Conservation (phyloP, 1,284 basidiomycete species). For the Puccinia novopanici region DNA sequence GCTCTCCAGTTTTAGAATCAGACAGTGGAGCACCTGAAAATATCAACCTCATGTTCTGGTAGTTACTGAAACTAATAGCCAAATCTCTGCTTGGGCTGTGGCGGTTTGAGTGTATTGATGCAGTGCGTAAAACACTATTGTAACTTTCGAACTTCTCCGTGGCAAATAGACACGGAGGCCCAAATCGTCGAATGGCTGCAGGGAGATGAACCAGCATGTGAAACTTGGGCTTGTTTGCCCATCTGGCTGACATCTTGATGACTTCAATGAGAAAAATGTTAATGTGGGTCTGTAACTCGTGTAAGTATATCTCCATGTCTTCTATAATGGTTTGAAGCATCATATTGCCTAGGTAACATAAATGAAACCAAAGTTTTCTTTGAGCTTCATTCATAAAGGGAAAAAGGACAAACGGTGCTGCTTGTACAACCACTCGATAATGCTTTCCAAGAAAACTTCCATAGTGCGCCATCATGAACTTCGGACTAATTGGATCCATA, state of each 20-base stretch:
- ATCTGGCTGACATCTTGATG: no score
- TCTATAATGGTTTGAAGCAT: no score
- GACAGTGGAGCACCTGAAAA: no score
- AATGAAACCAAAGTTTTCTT: conserved; percentile 57
- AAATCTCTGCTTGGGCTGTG: not conserved
- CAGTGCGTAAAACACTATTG: not conserved
- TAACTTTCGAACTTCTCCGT: conserved; percentile 17
- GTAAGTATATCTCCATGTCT: no score
- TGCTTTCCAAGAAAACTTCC: conserved; percentile 60
- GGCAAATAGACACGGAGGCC: conserved; percentile 45
- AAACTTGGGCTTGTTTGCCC: no score
- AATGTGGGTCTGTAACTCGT: no score
- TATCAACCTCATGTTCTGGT: no score
- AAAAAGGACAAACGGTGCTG: conserved; percentile 60
- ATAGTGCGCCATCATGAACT: conserved; percentile 58
- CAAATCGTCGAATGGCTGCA: no score
- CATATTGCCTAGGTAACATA: no score
- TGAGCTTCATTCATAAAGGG: conserved; percentile 55
- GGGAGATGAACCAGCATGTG: no score
- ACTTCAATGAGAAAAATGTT: no score
- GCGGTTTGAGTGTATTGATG: conserved; percentile 9
- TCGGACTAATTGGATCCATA: conserved; percentile 54
- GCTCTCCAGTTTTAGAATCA: no score
- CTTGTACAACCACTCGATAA: conserved; percentile 60
- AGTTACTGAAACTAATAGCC: not conserved